Evolutionary conservation across 2,329 filamentous ascomycete genomes (phyloP).

Genomic region (Phaeoacremonium minimum): DNA sequence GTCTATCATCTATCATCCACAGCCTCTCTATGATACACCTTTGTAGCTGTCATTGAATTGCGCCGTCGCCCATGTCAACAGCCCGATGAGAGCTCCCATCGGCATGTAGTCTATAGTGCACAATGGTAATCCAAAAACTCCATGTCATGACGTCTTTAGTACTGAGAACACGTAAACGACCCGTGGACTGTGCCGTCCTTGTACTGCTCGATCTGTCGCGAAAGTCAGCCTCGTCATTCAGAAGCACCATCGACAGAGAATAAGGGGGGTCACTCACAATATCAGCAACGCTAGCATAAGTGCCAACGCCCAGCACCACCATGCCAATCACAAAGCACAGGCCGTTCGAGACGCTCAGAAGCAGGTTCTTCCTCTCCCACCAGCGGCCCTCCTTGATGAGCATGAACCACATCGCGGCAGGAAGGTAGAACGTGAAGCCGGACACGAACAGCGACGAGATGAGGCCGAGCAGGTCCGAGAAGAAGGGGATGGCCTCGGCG

Average conservation of each 20-base stretch:
- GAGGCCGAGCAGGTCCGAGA: constrained; percentile 61
- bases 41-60: no score
- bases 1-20: no score
- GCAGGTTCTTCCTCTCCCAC: constrained; percentile 16
- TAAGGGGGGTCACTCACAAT: no score
- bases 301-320: constrained; percentile 18
- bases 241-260: no score
- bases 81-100: no score
- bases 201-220: constrained; percentile 8
- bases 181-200: constrained; percentile 7
- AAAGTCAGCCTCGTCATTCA: no score
- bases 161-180: constrained; percentile 9
- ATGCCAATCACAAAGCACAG: constrained; percentile 18
- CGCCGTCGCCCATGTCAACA: no score
- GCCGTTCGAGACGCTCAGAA: constrained; percentile 11
- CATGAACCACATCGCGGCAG: constrained; percentile 26
- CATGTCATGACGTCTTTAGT: no score
- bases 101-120: no score
- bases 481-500: constrained; percentile 69
- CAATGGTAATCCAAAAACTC: no score
- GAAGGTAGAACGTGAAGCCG: constrained; percentile 33
- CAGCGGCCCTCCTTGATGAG: constrained; percentile 23
- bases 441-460: constrained; percentile 46
- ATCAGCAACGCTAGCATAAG: constrained; percentile 19
- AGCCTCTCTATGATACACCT: no score